These are phyloP conservation scores for Pestalotiopsis sp. DNA, from an alignment of 2,329 filamentous ascomycete species.

Conservation along the genomic window DNA sequence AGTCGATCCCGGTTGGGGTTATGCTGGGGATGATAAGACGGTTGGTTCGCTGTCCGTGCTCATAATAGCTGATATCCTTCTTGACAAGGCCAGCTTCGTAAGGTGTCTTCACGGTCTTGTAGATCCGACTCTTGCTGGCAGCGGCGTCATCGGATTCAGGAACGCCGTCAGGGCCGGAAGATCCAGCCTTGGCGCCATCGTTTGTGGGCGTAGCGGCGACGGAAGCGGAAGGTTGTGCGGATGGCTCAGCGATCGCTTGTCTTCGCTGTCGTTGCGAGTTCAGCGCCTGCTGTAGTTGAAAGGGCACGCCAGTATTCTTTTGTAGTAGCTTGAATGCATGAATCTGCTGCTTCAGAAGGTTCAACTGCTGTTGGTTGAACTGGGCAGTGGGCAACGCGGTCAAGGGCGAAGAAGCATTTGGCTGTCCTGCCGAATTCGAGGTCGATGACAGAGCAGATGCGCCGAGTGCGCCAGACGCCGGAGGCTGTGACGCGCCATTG, in stretches of 20 bases:
- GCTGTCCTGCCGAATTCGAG: constrained; percentile 29
- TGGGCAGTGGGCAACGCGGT: constrained; percentile 41
- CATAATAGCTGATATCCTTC: constrained; percentile 72
- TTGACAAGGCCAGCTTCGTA: constrained; percentile 59
- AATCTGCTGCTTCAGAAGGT: constrained; percentile 81
- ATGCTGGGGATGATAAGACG: constrained; percentile 83
- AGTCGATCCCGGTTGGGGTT: constrained; percentile 85
- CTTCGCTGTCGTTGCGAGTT: constrained; percentile 74
- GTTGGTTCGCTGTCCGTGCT: constrained; percentile 75
- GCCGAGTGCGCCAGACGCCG: constrained; percentile 35
- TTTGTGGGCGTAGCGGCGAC: constrained; percentile 44
- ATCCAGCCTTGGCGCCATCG: constrained; percentile 35
- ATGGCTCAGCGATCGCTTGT: constrained; percentile 52
- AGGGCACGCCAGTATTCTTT: constrained; percentile 82
- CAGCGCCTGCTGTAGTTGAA: constrained; percentile 78
- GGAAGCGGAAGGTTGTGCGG: constrained; percentile 41
- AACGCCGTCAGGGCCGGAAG: constrained; percentile 31
- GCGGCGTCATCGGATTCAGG: constrained; percentile 29
- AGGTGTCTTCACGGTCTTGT: constrained; percentile 76
- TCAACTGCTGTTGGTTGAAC: constrained; percentile 79
- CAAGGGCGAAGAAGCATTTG: constrained; percentile 34
- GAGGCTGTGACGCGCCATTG: constrained; percentile 49
- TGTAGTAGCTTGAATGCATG: constrained; percentile 87
- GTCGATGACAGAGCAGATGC: constrained; percentile 41
- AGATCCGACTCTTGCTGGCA: constrained; percentile 50